Percentiles rank a stretch among this genome's conserved stretches.
These are phyloP conservation scores for Gossypioides kirkii DNA, from an alignment of 345 rosid species.

Conservation along the genomic window DNA sequence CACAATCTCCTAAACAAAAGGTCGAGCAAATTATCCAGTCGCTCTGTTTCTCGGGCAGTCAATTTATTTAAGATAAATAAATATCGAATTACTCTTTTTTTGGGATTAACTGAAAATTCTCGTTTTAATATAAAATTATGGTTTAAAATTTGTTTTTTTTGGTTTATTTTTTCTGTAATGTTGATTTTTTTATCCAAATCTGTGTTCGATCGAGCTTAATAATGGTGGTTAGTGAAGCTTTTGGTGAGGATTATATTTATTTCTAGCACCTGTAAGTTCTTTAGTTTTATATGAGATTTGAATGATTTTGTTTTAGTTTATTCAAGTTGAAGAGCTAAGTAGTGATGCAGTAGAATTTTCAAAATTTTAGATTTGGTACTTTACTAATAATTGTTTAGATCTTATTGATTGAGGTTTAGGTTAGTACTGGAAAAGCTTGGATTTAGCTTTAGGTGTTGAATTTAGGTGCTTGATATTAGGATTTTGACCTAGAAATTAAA, in stretches of 20 bases:
- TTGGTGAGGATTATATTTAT: constrained; percentile 14
- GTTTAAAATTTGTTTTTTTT: background rate
- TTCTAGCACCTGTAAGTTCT: constrained; percentile 19
- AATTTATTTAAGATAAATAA: background rate
- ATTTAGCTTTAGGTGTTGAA: background rate
- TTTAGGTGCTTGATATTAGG: constrained; percentile 29
- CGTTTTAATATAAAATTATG: background rate
- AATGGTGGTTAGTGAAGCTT: constrained; percentile 22
- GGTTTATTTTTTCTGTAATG: constrained; percentile 3
- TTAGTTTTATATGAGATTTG: background rate
- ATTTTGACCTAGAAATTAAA: constrained; percentile 14
- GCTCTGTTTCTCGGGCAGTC: constrained; percentile 18
- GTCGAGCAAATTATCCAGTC: background rate
- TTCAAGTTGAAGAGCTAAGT: constrained; percentile 2
- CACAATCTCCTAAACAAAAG: background rate
- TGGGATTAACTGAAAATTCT: background rate
- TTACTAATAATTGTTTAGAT: constrained; percentile 6
- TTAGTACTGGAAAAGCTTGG: background rate
- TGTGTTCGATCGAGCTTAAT: constrained; percentile 19
- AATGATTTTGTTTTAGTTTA: background rate
- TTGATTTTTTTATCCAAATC: background rate
- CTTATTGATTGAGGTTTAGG: background rate
- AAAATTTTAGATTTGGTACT: background rate
- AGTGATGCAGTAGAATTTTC: background rate
- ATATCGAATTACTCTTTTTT: background rate